Conservation (phyloP, 2,329 filamentous ascomycete species). For the Fusarium continuum region DNA sequence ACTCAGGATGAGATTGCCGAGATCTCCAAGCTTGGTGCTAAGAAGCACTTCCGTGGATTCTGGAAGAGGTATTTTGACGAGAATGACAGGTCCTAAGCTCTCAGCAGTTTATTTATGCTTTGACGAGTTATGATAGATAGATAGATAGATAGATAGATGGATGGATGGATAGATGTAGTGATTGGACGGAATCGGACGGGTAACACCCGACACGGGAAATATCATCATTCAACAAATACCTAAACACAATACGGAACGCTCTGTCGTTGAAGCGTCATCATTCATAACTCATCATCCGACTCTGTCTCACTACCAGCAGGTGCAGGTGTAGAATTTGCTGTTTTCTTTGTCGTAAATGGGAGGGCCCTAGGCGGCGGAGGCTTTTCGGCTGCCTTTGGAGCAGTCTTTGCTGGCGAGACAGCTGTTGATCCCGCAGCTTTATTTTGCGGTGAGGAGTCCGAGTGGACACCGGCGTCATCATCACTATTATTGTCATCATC, state of each 20-base stretch:
- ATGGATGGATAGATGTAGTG: too few species aligned
- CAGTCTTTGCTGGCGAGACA: conserved; percentile 7
- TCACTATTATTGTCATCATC: conserved; percentile 58
- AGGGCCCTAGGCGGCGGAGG: conserved; percentile 54
- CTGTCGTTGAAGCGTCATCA: neutral
- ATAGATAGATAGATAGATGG: neutral
- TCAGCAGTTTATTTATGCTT: neutral
- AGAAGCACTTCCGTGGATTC: conserved; percentile 70
- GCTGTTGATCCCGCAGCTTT: neutral
- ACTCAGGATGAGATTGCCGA: conserved; percentile 66
- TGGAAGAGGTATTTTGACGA: conserved; percentile 63
- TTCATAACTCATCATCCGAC: conserved; percentile 65
- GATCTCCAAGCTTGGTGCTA: conserved; percentile 63
- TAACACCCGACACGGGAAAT: neutral
- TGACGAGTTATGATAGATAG: neutral
- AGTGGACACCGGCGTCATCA: conserved; percentile 40
- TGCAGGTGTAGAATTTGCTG: conserved; percentile 41
- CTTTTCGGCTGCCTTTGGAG: conserved; percentile 31
- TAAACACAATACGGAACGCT: neutral
- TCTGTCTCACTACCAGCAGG: conserved; percentile 58
- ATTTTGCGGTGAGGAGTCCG: conserved; percentile 4
- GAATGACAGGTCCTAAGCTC: conserved; percentile 56
- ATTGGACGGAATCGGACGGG: neutral
- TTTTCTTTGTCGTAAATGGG: conserved; percentile 55
- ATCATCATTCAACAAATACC: neutral